Conservation (phyloP, 805 yeast genomes). For the Kluyveromyces siamensis region DNA sequence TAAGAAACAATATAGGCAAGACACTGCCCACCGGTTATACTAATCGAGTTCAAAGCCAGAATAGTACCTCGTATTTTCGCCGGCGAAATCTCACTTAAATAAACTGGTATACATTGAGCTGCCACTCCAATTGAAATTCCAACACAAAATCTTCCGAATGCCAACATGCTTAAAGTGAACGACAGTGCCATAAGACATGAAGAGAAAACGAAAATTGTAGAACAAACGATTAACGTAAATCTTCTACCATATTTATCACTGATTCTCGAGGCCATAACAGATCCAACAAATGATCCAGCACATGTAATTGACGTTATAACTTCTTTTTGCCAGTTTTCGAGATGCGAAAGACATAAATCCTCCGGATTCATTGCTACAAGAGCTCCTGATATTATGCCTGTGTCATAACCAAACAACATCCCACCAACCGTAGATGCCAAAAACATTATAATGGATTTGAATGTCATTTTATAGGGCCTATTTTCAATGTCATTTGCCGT, state of each 20-base stretch:
- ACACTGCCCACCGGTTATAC: slow-evolving; percentile 44
- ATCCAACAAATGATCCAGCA: slow-evolving; percentile 46
- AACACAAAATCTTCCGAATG: slow-evolving; percentile 50
- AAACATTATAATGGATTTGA: slow-evolving; percentile 13
- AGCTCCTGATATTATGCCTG: slow-evolving; percentile 56
- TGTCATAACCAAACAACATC: slow-evolving; percentile 54
- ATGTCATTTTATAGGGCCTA: slow-evolving; percentile 17
- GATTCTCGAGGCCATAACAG: slow-evolving; percentile 39
- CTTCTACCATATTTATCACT: slow-evolving; percentile 44
- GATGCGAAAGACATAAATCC: slow-evolving; percentile 28
- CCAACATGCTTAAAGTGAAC: slow-evolving; percentile 32
- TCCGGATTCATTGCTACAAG: slow-evolving; percentile 37
- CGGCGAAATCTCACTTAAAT: slow-evolving; percentile 44
- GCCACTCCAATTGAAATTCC: slow-evolving; percentile 72
- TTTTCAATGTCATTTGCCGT: slow-evolving; percentile 25
- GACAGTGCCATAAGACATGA: slow-evolving; percentile 41
- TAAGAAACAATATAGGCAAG: slow-evolving; percentile 35
- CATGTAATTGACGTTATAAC: slow-evolving; percentile 38
- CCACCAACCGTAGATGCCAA: slow-evolving; percentile 46
- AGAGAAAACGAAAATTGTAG: slow-evolving; percentile 38
- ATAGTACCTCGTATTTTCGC: slow-evolving; percentile 32
- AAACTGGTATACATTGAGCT: slow-evolving; percentile 56
- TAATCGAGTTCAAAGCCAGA: slow-evolving; percentile 31
- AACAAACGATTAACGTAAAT: slow-evolving; percentile 32
- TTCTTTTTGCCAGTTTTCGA: slow-evolving; percentile 32